These are phyloP conservation scores for Arthrobotrys sinensis DNA, from an alignment of 2,329 filamentous ascomycete species.

Conservation along the genomic window DNA sequence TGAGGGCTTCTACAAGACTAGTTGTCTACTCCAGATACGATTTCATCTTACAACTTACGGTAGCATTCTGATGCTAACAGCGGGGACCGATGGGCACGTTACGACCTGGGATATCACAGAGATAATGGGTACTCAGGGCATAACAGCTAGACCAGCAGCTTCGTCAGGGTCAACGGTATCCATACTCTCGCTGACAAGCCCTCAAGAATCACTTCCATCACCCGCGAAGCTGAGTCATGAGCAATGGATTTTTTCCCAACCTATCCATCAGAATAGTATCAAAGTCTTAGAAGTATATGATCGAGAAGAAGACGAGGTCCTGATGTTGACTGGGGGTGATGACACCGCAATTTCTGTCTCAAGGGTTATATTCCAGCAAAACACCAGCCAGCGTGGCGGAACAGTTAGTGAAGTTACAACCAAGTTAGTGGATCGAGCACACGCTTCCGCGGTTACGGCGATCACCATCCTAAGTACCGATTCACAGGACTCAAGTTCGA, in stretches of 20 bases:
- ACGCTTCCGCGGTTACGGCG: conserved; percentile 55
- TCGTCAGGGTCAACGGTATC: background rate
- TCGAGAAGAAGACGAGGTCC: conserved; percentile 67
- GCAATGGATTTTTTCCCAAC: conserved; percentile 41
- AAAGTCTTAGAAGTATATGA: conserved; percentile 72
- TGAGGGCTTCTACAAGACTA: conserved; percentile 69
- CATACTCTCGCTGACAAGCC: background rate
- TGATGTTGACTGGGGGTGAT: conserved; percentile 85
- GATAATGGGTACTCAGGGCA: conserved; percentile 64
- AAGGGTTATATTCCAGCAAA: conserved; percentile 2
- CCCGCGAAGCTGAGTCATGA: conserved; percentile 23
- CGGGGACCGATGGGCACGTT: conserved; percentile 85
- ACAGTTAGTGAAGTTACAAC: conserved; percentile 2
- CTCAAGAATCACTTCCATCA: background rate
- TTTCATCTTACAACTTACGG: conserved; percentile 62
- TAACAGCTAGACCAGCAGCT: background rate
- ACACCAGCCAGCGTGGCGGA: background rate
- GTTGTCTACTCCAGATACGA: conserved; percentile 62
- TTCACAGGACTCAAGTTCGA: background rate
- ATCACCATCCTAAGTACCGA: background rate
- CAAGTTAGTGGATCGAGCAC: conserved; percentile 33
- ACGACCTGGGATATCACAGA: conserved; percentile 73
- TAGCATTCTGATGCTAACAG: conserved; percentile 73
- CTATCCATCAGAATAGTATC: conserved; percentile 84
- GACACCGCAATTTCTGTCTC: conserved; percentile 79